A percentile compares a stretch with the other conserved stretches of the same genome.
Conservation (phyloP, 1,284 basidiomycete species). For the Schizopora paradoxa region DNA sequence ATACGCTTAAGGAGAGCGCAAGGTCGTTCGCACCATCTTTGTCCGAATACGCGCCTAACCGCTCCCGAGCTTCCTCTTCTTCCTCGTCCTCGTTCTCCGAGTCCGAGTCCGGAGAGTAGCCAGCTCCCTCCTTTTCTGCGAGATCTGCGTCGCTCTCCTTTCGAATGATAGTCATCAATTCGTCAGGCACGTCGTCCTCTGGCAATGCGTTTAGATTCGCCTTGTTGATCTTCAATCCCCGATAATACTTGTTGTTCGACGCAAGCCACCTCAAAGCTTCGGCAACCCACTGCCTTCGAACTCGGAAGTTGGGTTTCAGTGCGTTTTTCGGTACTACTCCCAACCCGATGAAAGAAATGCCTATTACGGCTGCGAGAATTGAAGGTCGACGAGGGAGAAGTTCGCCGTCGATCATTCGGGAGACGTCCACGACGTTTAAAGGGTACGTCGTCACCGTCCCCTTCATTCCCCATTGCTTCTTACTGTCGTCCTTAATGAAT, state of each 20-base stretch:
- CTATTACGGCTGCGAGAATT: constrained; percentile 26
- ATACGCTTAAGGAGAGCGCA: constrained; percentile 8
- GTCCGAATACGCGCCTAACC: no score
- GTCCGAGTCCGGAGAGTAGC: constrained; percentile 25
- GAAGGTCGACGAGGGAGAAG: constrained; percentile 21
- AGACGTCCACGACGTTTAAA: constrained; percentile 13
- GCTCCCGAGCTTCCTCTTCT: background rate
- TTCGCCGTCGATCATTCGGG: constrained; percentile 20
- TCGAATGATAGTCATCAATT: constrained; percentile 22
- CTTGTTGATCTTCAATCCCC: constrained; percentile 27
- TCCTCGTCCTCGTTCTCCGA: background rate
- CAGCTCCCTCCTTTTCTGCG: constrained; percentile 24
- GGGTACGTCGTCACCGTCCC: constrained; percentile 24
- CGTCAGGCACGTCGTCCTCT: constrained; percentile 29
- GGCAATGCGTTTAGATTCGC: constrained; percentile 24
- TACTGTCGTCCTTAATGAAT: background rate
- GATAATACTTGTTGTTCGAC: constrained; percentile 30
- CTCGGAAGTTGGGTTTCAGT: constrained; percentile 24
- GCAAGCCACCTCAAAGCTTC: constrained; percentile 31
- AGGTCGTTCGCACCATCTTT: constrained; percentile 14
- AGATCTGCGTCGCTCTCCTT: constrained; percentile 20
- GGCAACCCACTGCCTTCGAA: constrained; percentile 21
- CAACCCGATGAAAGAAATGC: constrained; percentile 26
- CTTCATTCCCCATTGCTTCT: constrained; percentile 12
- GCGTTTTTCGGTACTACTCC: constrained; percentile 19